Evolutionary conservation across 2,329 filamentous ascomycete species (phyloP).

Genomic region (Chaetomium olivaceum): DNA sequence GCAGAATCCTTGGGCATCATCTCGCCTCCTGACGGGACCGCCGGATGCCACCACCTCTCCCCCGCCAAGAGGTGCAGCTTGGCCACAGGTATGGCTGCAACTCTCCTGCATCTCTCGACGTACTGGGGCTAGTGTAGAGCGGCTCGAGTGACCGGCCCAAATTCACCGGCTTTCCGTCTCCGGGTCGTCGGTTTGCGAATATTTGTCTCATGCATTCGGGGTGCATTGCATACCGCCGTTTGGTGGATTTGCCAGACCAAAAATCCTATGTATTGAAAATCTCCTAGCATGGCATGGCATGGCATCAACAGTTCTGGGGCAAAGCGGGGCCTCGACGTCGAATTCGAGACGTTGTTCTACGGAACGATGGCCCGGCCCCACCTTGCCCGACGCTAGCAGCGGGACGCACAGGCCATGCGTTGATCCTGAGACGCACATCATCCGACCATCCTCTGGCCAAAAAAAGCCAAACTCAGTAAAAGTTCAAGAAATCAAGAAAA

Average conservation of each 20-base stretch:
- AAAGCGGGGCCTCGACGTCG: neutral
- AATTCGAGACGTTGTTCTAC: conserved; percentile 4
- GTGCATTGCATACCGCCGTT: neutral
- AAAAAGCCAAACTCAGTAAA: no score
- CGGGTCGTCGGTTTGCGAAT: neutral
- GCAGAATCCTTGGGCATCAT: neutral
- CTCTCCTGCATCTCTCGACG: conserved; percentile 10
- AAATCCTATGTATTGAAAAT: neutral
- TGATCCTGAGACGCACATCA: conserved; percentile 23
- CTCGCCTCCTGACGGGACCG: neutral
- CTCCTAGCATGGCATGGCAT: neutral
- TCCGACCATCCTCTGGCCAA: neutral
- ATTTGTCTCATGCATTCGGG: neutral
- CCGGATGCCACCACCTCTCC: conserved; percentile 11
- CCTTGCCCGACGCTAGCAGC: conserved; percentile 15
- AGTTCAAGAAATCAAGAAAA: no score
- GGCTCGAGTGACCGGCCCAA: neutral
- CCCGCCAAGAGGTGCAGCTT: conserved; percentile 1
- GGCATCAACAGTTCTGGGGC: neutral
- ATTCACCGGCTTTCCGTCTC: neutral
- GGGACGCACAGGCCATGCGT: conserved; percentile 30
- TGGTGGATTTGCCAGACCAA: neutral
- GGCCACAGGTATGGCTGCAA: conserved; percentile 1
- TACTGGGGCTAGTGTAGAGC: conserved; percentile 2
- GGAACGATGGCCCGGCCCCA: conserved; percentile 2